Percentiles rank a stretch among this genome's conserved stretches.
phyloP scores from a whole-genome alignment of 768 basidiomycete species.

The Hortiboletus campestris region DNA sequence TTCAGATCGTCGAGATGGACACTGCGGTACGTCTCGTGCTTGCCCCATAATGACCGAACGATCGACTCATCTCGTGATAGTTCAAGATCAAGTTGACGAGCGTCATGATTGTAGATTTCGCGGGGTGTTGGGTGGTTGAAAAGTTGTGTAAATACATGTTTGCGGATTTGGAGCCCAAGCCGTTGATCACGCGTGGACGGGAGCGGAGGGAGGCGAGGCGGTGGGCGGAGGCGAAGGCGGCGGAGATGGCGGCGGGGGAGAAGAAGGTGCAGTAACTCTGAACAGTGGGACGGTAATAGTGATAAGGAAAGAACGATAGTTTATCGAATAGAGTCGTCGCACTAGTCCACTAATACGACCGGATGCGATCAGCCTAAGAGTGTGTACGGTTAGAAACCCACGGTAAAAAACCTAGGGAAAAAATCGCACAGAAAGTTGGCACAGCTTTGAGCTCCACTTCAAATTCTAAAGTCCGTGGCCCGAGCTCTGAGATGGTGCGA shows the following conservation, averaged over 20 bases:
- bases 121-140: constrained; percentile 85
- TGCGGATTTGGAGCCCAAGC: constrained; percentile 82
- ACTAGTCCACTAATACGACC: too few relatives aligned
- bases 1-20: constrained; percentile 94
- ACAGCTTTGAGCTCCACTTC: too few relatives aligned
- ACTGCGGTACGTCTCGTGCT: constrained; percentile 49
- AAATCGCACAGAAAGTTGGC: too few relatives aligned
- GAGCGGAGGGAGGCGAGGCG: constrained; percentile 72
- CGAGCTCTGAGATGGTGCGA: too few relatives aligned
- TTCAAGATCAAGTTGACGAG: constrained; percentile 79
- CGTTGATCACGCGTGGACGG: constrained; percentile 79
- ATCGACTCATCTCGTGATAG: constrained; percentile 36
- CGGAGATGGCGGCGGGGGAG: constrained; percentile 21
- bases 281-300: not conserved
- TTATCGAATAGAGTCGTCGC: not conserved
- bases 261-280: constrained; percentile 37
- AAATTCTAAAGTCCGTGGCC: too few relatives aligned
- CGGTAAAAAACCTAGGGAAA: too few relatives aligned
- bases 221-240: constrained; percentile 38
- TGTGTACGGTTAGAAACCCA: too few relatives aligned
- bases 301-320: not conserved
- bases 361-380: too few relatives aligned
- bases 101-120: constrained; percentile 87
- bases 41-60: not conserved
- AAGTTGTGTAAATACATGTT: constrained; percentile 80